Percentiles rank a stretch among this genome's conserved stretches.
These are phyloP conservation scores for Podaxis carcinomalis DNA, from an alignment of 768 basidiomycete species.

Conservation along the genomic window DNA sequence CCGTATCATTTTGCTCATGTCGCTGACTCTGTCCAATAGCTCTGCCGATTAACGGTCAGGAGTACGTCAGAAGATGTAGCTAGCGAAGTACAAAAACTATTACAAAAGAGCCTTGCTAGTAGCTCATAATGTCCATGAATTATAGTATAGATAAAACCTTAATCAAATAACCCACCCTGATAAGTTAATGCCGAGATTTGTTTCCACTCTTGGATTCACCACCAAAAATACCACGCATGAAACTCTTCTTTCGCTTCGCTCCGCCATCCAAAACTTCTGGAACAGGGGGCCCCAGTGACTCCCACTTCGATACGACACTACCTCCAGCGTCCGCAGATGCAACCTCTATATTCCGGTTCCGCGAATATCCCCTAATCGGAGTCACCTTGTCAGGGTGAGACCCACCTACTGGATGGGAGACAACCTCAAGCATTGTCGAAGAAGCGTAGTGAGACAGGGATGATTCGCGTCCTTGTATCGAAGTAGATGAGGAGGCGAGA, in stretches of 20 bases:
- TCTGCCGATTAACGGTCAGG: constrained; percentile 90
- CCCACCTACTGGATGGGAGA: not conserved
- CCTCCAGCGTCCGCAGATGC: not conserved
- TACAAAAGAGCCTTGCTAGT: constrained; percentile 39
- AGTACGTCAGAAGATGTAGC: constrained; percentile 94
- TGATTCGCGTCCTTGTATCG: not conserved
- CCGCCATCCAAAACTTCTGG: constrained; percentile 33
- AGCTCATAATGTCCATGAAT: constrained; percentile 1
- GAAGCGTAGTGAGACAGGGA: not conserved
- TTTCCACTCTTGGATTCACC: constrained; percentile 21
- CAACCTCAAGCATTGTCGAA: not conserved
- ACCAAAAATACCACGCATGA: constrained; percentile 41
- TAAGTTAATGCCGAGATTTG: constrained; percentile 4
- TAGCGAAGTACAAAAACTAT: constrained; percentile 55
- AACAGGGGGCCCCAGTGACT: constrained; percentile 16
- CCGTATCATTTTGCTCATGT: not conserved
- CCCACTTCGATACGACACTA: constrained; percentile 7
- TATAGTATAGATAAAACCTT: constrained; percentile 22
- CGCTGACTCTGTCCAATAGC: constrained; percentile 35
- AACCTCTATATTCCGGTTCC: not conserved
- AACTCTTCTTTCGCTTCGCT: constrained; percentile 35
- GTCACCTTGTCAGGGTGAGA: not conserved
- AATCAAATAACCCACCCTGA: constrained; percentile 7
- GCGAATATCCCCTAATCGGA: not conserved
- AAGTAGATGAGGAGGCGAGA: not conserved